phyloP scores from a whole-genome alignment of 371 early-diverging fungal species.

The Rhizopus sp. region DNA sequence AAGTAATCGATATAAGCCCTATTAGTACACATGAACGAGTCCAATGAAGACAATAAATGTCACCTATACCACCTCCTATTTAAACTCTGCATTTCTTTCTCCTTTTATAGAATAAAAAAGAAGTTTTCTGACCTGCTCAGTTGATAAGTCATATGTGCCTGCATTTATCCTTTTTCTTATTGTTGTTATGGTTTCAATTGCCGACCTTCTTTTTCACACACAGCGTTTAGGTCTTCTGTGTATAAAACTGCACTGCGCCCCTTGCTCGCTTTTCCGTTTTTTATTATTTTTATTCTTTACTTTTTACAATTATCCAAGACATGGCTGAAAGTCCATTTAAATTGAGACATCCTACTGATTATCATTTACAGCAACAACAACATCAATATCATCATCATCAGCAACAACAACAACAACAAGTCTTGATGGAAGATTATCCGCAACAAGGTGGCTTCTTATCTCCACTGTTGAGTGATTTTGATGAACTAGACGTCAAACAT shows the following conservation, averaged over 20 bases:
- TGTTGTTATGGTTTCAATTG: background rate
- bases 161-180: background rate
- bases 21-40: background rate
- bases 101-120: too few species aligned
- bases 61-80: background rate
- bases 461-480: conserved; percentile 30
- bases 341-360: conserved; percentile 30
- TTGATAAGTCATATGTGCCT: background rate
- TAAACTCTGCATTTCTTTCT: background rate
- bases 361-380: conserved; percentile 23
- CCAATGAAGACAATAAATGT: background rate
- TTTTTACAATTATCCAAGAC: background rate
- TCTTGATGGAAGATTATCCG: conserved; percentile 10
- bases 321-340: conserved; percentile 20
- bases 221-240: background rate
- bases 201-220: conserved; percentile 2
- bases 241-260: background rate
- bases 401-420: conserved; percentile 8
- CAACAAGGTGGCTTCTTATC: conserved; percentile 19
- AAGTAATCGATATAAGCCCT: background rate
- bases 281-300: background rate
- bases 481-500: conserved; percentile 15
- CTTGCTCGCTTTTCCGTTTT: background rate
- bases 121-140: background rate
- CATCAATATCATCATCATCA: conserved; percentile 1